A percentile compares a stretch with the other conserved stretches of the same genome.
Conservation (phyloP, 768 basidiomycete species). For the Tricholoma hemisulphureum region DNA sequence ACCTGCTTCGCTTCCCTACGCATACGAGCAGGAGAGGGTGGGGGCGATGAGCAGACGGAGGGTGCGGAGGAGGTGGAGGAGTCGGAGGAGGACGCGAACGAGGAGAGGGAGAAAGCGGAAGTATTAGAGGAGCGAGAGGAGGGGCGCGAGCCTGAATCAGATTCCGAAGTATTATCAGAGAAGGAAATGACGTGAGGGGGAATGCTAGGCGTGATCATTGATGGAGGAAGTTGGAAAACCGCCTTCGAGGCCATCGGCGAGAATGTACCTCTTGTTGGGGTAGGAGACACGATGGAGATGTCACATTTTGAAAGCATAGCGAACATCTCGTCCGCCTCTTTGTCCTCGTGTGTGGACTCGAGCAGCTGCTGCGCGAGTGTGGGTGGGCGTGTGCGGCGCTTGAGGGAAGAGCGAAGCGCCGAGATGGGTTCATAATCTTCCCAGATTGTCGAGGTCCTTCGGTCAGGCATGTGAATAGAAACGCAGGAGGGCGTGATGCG, state of each 20-base stretch:
- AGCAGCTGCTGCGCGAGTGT: constrained; percentile 36
- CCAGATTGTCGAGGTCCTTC: constrained; percentile 29
- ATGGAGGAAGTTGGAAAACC: constrained; percentile 6
- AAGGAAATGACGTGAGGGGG: background rate
- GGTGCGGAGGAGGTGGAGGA: background rate
- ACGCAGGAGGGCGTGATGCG: constrained; percentile 29
- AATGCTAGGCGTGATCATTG: constrained; percentile 2
- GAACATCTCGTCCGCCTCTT: constrained; percentile 36
- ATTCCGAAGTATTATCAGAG: background rate
- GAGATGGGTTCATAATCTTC: constrained; percentile 17
- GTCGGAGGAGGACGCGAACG: constrained; percentile 17
- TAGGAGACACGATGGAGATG: constrained; percentile 31
- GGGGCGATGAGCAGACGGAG: too few relatives aligned
- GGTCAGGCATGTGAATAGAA: constrained; percentile 25
- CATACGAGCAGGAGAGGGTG: too few relatives aligned
- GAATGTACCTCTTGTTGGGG: too few relatives aligned
- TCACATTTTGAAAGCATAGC: constrained; percentile 29
- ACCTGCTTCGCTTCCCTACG: constrained; percentile 12
- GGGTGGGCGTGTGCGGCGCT: constrained; percentile 17
- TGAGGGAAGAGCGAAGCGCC: constrained; percentile 18
- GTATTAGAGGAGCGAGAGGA: constrained; percentile 23
- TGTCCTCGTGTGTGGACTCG: constrained; percentile 26
- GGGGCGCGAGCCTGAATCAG: constrained; percentile 41
- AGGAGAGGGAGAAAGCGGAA: constrained; percentile 17
- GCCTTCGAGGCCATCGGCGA: too few relatives aligned